Percentiles rank a stretch among this genome's conserved stretches.
Evolutionary conservation across 2,329 filamentous ascomycete species (phyloP).

Genomic region (Meredithiella fracta): DNA sequence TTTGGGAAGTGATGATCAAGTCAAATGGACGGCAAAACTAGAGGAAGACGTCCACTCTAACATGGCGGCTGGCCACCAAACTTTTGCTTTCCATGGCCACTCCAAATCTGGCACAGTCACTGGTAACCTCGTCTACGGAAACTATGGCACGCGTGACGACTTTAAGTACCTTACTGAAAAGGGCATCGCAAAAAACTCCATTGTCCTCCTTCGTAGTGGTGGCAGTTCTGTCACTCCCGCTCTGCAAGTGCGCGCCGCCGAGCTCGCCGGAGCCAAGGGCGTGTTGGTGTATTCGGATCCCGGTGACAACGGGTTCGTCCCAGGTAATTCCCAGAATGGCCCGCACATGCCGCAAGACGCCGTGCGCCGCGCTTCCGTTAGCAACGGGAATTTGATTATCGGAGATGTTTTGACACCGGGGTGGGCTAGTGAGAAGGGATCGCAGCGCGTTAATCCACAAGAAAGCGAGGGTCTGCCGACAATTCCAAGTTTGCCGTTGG

Average conservation of each 20-base stretch:
- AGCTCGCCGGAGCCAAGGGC: constrained; percentile 69
- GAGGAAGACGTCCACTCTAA: constrained; percentile 56
- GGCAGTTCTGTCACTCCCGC: constrained; percentile 56
- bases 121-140: constrained; percentile 78
- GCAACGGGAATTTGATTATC: constrained; percentile 63
- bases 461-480: constrained; percentile 57
- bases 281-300: constrained; percentile 91
- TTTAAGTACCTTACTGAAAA: constrained; percentile 56
- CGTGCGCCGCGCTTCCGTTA: constrained; percentile 69
- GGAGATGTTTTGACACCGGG: constrained; percentile 90
- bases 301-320: constrained; percentile 61
- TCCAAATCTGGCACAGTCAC: constrained; percentile 74
- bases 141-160: constrained; percentile 75
- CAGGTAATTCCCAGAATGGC: constrained; percentile 61
- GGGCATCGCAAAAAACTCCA: constrained; percentile 57
- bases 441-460: constrained; percentile 49
- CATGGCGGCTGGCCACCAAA: constrained; percentile 48
- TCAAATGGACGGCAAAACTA: constrained; percentile 61
- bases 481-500: constrained; percentile 79
- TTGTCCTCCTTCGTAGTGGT: constrained; percentile 69
- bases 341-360: constrained; percentile 66
- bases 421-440: constrained; percentile 53
- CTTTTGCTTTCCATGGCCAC: constrained; percentile 70
- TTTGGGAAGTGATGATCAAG: constrained; percentile 45
- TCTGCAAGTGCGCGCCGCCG: constrained; percentile 78